A percentile compares a stretch with the other conserved stretches of the same genome.
Conservation (phyloP, 768 basidiomycete genomes). For the Pleurotus djamor region DNA sequence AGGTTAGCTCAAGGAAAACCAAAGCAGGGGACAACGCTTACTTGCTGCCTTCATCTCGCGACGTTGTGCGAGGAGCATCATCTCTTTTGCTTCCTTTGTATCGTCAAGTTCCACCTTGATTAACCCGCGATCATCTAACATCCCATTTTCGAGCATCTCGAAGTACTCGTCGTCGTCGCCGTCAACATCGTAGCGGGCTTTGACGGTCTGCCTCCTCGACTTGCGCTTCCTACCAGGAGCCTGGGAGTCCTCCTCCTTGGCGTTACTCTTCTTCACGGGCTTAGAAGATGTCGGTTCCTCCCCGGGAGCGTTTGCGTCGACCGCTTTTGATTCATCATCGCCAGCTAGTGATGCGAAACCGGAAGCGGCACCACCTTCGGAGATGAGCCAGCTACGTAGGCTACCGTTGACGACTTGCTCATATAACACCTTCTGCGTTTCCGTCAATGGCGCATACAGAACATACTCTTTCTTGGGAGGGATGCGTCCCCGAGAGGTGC, state of each 20-base stretch:
- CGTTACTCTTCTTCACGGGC: slow-evolving; percentile 15
- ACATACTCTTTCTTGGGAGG: slow-evolving; percentile 96
- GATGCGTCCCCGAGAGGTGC: slow-evolving; percentile 31
- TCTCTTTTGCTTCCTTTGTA: slow-evolving; percentile 40
- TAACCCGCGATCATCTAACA: slow-evolving; percentile 34
- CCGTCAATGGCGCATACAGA: slow-evolving; percentile 85
- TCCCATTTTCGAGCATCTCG: slow-evolving; percentile 50
- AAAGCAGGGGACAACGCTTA: slow-evolving; percentile 24
- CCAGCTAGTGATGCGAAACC: slow-evolving; percentile 4
- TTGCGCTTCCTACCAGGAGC: slow-evolving; percentile 22
- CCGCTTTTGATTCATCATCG: not conserved
- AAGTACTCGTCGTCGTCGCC: slow-evolving; percentile 67
- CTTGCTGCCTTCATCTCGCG: slow-evolving; percentile 59
- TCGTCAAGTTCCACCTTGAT: slow-evolving; percentile 19
- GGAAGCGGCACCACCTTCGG: slow-evolving; percentile 21
- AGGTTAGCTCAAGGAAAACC: not conserved
- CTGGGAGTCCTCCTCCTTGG: slow-evolving; percentile 19
- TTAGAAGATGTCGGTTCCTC: not conserved
- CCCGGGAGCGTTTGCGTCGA: not conserved
- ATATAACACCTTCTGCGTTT: slow-evolving; percentile 82
- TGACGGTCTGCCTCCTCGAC: slow-evolving; percentile 29
- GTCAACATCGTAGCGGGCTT: slow-evolving; percentile 53
- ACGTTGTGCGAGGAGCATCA: slow-evolving; percentile 53
- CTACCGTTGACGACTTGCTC: slow-evolving; percentile 73
- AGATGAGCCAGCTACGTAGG: slow-evolving; percentile 61